Evolutionary conservation across 2,329 filamentous ascomycete genomes (phyloP), one percentile per base, ranked within the genome.

Genomic region (Colletotrichum orbiculare): DNA sequence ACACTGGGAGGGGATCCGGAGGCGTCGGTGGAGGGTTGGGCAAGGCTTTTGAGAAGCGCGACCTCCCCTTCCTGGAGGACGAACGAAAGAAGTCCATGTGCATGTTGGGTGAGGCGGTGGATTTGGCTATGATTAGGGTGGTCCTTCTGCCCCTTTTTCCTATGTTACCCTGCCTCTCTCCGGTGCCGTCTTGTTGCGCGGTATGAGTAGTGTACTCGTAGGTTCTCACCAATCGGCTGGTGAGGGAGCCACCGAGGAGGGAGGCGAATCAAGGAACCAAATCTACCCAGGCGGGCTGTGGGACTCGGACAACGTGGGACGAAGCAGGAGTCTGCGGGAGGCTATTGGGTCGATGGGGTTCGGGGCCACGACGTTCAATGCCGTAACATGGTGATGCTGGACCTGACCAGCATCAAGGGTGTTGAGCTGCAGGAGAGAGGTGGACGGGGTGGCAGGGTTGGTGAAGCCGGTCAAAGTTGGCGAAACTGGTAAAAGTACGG

Each of bases 21-120:
- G 57, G 42, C 45, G 60, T 17, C 57, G 79, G 75, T 57, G 85
- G 83, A 71, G 83, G 82, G 60, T 79, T 77, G 39, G 85, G 85
- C 68, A 88, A 77, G 39, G 84, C 85, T 76, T 88, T 88, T 72
- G 85, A 87, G 76, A 85, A 86, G 73, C 85, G 84, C 70, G 85
- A 87, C 59, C 79, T 77, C 70, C 83, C 83, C 68, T 72, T 74
- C 71, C 73, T 76, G 13, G 75, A 73, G 74, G 58, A 58, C 17
- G 73, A 60, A 64, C 71, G 69, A 61, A 75, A 72, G 58, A 60
- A 43, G 65, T 66, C 64, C 64, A 66, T 60, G 47, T 56, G 50
- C 41, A 67, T 45, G 13, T 46, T 47, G 45, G 47, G 33, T 38
- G 52, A 45, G 49, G 49, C 17, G 35, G 46, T 47, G 46, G 58